These are phyloP conservation scores for Citrus sinensis DNA, from an alignment of 345 rosid species.

Conservation along the genomic window DVS_A1.0 CM039165.1:33751001-33751500, in stretches of 20 bases:
- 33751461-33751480: constrained; percentile 93
- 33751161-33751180: not conserved
- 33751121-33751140: constrained; percentile 52
- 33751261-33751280: constrained; percentile 68
- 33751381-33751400: not conserved
- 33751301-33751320: constrained; percentile 87
- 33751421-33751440: constrained; percentile 84
- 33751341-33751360: constrained; percentile 19
- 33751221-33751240: not conserved
- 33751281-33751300: constrained; percentile 97
- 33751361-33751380: not conserved
- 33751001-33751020: constrained; percentile 43
- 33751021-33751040: constrained; percentile 40
- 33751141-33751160: not conserved
- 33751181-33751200: not conserved
- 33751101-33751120: constrained; percentile 93
- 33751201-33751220: not conserved
- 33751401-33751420: constrained; percentile 45
- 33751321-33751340: constrained; percentile 82
- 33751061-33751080: constrained; percentile 94
- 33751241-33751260: not conserved
- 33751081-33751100: constrained; percentile 63
- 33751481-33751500: constrained; percentile 84
- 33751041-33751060: constrained; percentile 61
- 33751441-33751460: constrained; percentile 78